Percentiles rank a stretch among this genome's conserved stretches.
These are phyloP conservation scores for Carex myosuroides DNA, from an alignment of 176 grass and related monocot species.

Conservation along the genomic window DNA sequence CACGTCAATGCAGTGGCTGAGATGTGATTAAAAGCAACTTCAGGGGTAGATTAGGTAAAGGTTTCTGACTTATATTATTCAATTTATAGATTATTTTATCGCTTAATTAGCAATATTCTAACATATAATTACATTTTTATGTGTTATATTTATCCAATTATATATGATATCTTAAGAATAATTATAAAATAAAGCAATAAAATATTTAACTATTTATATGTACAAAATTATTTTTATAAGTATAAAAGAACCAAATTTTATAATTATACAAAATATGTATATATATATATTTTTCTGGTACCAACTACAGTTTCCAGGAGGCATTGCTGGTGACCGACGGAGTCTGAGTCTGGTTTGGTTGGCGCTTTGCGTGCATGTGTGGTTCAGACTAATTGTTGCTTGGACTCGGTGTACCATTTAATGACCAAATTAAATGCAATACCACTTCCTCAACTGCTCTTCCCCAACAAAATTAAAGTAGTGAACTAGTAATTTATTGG, in stretches of 20 bases:
- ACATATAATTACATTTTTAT: background rate
- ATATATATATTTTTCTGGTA: background rate
- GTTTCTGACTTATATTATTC: background rate
- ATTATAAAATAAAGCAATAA: background rate
- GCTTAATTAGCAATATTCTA: background rate
- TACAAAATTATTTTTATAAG: background rate
- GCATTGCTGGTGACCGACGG: background rate
- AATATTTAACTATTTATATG: background rate
- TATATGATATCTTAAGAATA: background rate
- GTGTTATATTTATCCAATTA: too few relatives aligned
- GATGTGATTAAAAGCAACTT: background rate
- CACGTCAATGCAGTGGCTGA: background rate
- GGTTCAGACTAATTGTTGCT: background rate
- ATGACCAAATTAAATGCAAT: background rate
- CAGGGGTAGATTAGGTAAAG: background rate
- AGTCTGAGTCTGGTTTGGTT: slow-evolving; percentile 2
- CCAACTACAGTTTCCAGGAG: background rate
- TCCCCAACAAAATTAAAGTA: background rate
- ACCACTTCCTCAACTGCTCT: background rate
- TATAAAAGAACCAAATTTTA: background rate
- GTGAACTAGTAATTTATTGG: background rate
- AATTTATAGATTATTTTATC: background rate
- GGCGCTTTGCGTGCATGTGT: slow-evolving; percentile 32
- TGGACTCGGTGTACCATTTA: background rate
- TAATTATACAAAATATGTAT: background rate